phyloP scores from a whole-genome alignment of 768 basidiomycete genomes.

The Suillus fuscotomentosus region DNA sequence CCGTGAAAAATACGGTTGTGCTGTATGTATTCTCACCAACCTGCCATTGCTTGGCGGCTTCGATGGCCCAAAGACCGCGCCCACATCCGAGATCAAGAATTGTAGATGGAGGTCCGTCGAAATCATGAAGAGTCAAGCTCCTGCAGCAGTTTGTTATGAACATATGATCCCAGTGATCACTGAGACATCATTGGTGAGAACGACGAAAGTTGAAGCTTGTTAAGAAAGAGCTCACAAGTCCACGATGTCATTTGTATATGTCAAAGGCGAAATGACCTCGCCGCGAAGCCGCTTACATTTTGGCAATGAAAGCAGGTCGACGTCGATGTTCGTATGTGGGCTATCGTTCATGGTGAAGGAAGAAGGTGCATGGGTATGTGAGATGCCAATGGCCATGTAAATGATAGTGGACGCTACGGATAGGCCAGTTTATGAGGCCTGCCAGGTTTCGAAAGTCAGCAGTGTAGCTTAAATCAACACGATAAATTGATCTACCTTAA shows the following conservation, averaged over 20 bases:
- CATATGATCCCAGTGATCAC: constrained; percentile 73
- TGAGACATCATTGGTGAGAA: constrained; percentile 22
- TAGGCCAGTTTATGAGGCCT: background rate
- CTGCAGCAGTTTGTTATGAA: constrained; percentile 51
- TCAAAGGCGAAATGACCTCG: constrained; percentile 55
- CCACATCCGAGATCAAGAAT: constrained; percentile 76
- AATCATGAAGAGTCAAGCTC: constrained; percentile 53
- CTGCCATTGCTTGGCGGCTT: constrained; percentile 66
- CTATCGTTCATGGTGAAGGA: constrained; percentile 22
- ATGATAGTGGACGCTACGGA: background rate
- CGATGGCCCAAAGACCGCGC: constrained; percentile 66
- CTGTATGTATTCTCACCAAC: constrained; percentile 34
- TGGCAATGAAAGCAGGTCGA: constrained; percentile 39
- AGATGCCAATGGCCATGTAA: background rate
- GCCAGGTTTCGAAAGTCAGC: constrained; percentile 5
- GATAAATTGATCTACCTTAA: constrained; percentile 18
- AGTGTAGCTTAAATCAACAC: constrained; percentile 1
- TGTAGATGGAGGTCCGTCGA: constrained; percentile 45
- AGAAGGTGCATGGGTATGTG: constrained; percentile 19
- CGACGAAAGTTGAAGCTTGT: background rate
- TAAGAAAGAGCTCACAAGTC: constrained; percentile 46
- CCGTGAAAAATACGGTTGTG: constrained; percentile 3
- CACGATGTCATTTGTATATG: constrained; percentile 45
- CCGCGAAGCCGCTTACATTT: constrained; percentile 44
- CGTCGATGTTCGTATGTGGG: constrained; percentile 44